Conservation (phyloP, 345 rosid species). For the Carallia pectinifolia region DNA sequence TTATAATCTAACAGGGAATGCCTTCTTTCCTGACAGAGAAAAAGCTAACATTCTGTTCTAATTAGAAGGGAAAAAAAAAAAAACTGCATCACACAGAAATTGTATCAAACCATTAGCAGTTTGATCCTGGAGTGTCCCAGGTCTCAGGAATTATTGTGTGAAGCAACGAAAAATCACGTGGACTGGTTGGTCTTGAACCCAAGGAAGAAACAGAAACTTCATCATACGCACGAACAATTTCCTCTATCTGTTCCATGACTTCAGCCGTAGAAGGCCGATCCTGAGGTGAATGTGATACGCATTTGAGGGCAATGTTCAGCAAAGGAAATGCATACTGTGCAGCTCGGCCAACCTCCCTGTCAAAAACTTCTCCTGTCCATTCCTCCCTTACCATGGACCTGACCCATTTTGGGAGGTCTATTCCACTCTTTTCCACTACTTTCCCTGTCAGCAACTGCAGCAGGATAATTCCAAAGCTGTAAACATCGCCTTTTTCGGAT, state of each 20-base stretch:
- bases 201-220: conserved; percentile 29
- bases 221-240: conserved; percentile 28
- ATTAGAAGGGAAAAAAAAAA: not conserved
- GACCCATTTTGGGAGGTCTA: conserved; percentile 68
- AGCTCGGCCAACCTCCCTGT: conserved; percentile 45
- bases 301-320: conserved; percentile 49
- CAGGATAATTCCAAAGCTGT: conserved; percentile 50
- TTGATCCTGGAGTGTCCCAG: conserved; percentile 58
- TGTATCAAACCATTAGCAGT: conserved; percentile 23
- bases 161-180: conserved; percentile 40
- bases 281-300: conserved; percentile 43
- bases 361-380: conserved; percentile 75
- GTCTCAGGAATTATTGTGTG: conserved; percentile 52
- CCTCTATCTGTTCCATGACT: conserved; percentile 47
- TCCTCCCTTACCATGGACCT: conserved; percentile 62
- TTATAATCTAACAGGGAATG: not conserved
- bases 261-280: conserved; percentile 40
- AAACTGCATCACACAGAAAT: not conserved
- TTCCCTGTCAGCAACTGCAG: conserved; percentile 57
- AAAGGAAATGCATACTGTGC: conserved; percentile 56
- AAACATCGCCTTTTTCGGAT: conserved; percentile 51
- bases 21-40: not conserved
- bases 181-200: conserved; percentile 32
- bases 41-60: no score
- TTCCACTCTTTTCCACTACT: conserved; percentile 44